phyloP scores from a whole-genome alignment of 768 basidiomycete species.

The Naganishia randhawae region DNA sequence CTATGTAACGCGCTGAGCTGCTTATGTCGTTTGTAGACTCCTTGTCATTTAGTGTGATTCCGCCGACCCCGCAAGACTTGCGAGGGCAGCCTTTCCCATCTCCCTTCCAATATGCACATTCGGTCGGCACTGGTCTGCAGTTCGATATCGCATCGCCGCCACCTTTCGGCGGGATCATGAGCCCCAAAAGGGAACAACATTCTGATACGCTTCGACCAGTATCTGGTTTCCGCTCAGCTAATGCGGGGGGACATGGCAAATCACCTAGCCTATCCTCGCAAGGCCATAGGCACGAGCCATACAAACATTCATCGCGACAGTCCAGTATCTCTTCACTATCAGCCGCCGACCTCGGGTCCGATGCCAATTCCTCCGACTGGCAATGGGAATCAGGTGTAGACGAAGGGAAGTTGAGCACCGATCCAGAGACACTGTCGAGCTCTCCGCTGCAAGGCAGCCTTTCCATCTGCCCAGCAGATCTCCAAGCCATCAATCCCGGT shows the following conservation, averaged over 20 bases:
- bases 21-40: not conserved
- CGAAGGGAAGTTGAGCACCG: not conserved
- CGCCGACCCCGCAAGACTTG: slow-evolving; percentile 28
- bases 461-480: slow-evolving; percentile 19
- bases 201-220: not conserved
- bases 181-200: slow-evolving; percentile 2
- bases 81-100: not conserved
- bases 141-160: slow-evolving; percentile 6
- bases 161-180: slow-evolving; percentile 14
- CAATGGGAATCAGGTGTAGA: slow-evolving; percentile 18
- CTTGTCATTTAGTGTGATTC: slow-evolving; percentile 28
- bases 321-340: slow-evolving; percentile 22
- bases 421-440: slow-evolving; percentile 3
- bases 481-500: slow-evolving; percentile 10
- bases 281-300: slow-evolving; percentile 18
- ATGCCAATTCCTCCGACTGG: slow-evolving; percentile 19
- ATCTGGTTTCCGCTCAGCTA: slow-evolving; percentile 3
- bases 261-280: not conserved
- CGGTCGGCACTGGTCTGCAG: slow-evolving; percentile 3
- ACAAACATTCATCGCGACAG: slow-evolving; percentile 23
- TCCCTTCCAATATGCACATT: not conserved
- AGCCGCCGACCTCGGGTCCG: not conserved
- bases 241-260: not conserved
- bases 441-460: slow-evolving; percentile 9
- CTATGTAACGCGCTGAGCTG: not conserved